Base-by-base conservation (phyloP, 2,329 filamentous ascomycete genomes). In the Fusarium nanum region DNA sequence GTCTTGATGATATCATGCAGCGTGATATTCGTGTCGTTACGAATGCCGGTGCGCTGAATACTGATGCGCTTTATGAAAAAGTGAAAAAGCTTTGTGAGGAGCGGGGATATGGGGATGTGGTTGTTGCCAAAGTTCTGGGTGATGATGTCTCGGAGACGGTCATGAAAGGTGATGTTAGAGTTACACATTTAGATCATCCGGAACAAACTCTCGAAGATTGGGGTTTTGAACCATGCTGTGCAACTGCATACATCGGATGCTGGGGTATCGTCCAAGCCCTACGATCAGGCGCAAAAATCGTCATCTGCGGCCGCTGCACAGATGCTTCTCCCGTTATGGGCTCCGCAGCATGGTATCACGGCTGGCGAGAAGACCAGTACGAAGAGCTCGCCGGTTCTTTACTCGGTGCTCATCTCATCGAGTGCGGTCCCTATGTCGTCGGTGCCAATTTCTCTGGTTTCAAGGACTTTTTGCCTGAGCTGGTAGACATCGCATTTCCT, bases 371-470 rank as follows among this genome's bases (percentile, higher is more conserved):
- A 18, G 80, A 78, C 0, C 80, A 84, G 25, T 86, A 83, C 22
- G 82, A 88, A 61, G 70, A 78, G 20, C 78, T 89, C 7, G 87
- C 86, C 0, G 83, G 83, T 0, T 78, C 84, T 0, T 73, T 88
- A 0, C 74, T 88, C 6, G 84, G 85, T 1, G 86, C 84, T 2
- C 85, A 88, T 73, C 72, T 87, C 8, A 86, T 87, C 42, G 86
- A 88, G 70, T 88, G 86, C 68, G 82, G 81, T 0, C 79, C 83
- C 1, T 89, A 89, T 56, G 84, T 84, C 5, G 85, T 84, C 0
- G 87, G 86, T 0, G 83, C 78, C 0, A 88, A 89, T 66, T 89
- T 87, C 63, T 80, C 85, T 0, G 87, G 85, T 1, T 87, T 77
- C 70, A 75, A 75, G 14, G 74, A 78, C 1, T 74, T 78, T 32